These are phyloP conservation scores for Xylaria venustula DNA, from an alignment of 495 filamentous ascomycete species.

Conservation along the genomic window DNA sequence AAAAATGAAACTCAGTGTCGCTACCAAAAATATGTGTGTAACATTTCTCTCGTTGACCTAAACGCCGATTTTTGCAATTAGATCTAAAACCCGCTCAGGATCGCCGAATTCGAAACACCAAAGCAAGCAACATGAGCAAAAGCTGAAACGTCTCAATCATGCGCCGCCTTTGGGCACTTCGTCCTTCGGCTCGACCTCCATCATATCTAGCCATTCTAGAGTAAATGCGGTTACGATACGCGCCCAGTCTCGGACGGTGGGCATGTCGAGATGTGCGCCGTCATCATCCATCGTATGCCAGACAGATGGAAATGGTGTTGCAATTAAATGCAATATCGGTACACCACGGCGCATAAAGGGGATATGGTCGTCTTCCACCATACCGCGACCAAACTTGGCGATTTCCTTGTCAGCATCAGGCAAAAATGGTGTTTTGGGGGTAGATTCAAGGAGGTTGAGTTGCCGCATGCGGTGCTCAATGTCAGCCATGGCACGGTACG, in stretches of 20 bases:
- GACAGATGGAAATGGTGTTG: slow-evolving; percentile 74
- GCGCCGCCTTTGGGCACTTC: not conserved
- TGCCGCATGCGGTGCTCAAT: slow-evolving; percentile 70
- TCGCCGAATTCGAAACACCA: not conserved
- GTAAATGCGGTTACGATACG: slow-evolving; percentile 78
- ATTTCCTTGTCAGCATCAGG: slow-evolving; percentile 54
- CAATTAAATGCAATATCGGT: slow-evolving; percentile 83
- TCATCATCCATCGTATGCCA: slow-evolving; percentile 90
- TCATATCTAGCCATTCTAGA: slow-evolving; percentile 91
- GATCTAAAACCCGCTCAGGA: not conserved
- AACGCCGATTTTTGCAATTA: not conserved
- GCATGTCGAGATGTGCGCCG: slow-evolving; percentile 78
- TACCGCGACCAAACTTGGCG: slow-evolving; percentile 41
- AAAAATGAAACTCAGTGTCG: too few relatives aligned
- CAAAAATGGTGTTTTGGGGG: slow-evolving; percentile 37
- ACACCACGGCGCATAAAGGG: slow-evolving; percentile 86
- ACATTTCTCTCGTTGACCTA: not conserved
- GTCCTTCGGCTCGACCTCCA: slow-evolving; percentile 56
- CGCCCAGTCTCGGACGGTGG: slow-evolving; percentile 86
- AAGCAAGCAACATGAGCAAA: slow-evolving; percentile 5
- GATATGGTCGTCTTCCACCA: slow-evolving; percentile 81
- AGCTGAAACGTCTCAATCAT: not conserved
- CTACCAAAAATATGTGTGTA: not conserved
- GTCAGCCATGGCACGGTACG: slow-evolving; percentile 68
- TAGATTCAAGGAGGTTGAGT: slow-evolving; percentile 38